A percentile compares a stretch with the other conserved stretches of the same genome.
phyloP scores from a whole-genome alignment of 371 early-diverging fungal species.

The Batkoa obscura region DNA sequence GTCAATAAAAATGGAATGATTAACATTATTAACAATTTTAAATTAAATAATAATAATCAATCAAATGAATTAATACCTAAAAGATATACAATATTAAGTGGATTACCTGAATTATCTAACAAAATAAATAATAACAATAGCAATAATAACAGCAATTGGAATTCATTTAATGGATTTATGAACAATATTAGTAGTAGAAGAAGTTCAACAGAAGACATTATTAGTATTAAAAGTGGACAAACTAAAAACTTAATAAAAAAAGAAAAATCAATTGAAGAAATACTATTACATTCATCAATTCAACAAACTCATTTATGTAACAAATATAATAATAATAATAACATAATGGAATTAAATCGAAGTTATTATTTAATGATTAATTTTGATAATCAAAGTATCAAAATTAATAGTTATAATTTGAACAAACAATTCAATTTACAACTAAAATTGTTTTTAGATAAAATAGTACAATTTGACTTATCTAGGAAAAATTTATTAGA shows the following conservation, averaged over 20 bases:
- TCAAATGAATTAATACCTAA: slow-evolving; percentile 7
- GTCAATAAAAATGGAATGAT: slow-evolving; percentile 10
- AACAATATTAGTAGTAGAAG: slow-evolving; percentile 20
- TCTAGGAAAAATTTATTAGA: slow-evolving; percentile 25
- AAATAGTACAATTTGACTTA: slow-evolving; percentile 24
- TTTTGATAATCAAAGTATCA: slow-evolving; percentile 24
- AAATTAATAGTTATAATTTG: slow-evolving; percentile 50
- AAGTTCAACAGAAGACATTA: slow-evolving; percentile 20
- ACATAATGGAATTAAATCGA: slow-evolving; percentile 18
- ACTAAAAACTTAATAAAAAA: slow-evolving; percentile 14
- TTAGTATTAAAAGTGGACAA: slow-evolving; percentile 10
- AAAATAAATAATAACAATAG: too few species aligned
- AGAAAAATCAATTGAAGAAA: slow-evolving; percentile 14
- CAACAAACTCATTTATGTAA: slow-evolving; percentile 10
- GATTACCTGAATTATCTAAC: slow-evolving; percentile 27
- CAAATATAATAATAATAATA: slow-evolving; percentile 5
- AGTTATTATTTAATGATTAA: slow-evolving; percentile 34
- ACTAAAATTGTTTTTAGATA: slow-evolving; percentile 22
- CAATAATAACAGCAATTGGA: slow-evolving; percentile 12
- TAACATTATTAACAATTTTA: background rate
- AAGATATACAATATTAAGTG: slow-evolving; percentile 26
- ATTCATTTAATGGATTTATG: slow-evolving; percentile 18
- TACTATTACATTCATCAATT: slow-evolving; percentile 15
- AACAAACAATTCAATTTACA: slow-evolving; percentile 26
- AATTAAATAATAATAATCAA: background rate